Evolutionary conservation across 176 grass and related monocot genomes (phyloP).

Genomic region (Triticum urartu): DNA sequence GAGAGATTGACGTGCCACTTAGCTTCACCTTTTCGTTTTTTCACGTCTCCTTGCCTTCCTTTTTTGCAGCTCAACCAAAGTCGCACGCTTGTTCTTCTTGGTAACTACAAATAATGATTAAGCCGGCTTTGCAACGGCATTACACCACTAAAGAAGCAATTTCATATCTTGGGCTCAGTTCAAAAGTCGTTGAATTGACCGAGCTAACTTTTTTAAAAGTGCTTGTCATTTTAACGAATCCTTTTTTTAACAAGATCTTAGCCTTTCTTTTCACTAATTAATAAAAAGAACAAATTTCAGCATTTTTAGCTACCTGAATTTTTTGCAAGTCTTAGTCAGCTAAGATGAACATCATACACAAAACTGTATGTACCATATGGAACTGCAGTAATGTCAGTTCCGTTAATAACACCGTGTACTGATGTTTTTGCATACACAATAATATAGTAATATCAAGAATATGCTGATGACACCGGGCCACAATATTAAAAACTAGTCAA

Average conservation of each 20-base stretch:
- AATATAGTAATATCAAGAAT: too few relatives aligned
- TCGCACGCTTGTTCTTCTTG: slow-evolving; percentile 28
- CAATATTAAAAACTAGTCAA: too few relatives aligned
- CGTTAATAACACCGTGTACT: too few relatives aligned
- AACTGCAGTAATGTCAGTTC: too few relatives aligned
- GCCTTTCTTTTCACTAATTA: background rate
- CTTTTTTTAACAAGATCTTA: background rate
- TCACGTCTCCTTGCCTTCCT: background rate
- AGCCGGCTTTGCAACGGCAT: slow-evolving; percentile 19
- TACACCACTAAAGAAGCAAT: slow-evolving; percentile 23
- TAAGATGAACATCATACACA: too few relatives aligned
- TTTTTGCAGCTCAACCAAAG: slow-evolving; percentile 17
- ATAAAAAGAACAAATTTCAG: background rate
- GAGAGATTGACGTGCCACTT: slow-evolving; percentile 26
- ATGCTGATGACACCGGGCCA: too few relatives aligned
- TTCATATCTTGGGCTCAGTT: background rate
- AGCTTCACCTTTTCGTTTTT: background rate
- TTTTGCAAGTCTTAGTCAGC: background rate
- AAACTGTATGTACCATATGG: too few relatives aligned
- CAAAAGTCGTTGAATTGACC: slow-evolving; percentile 18
- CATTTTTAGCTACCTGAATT: background rate
- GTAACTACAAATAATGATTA: slow-evolving; percentile 16
- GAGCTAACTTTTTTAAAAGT: background rate
- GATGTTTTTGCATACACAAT: too few relatives aligned
- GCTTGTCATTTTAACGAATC: background rate